Conservation (phyloP, 768 basidiomycete genomes). For the Boletus rubescentipes region DNA sequence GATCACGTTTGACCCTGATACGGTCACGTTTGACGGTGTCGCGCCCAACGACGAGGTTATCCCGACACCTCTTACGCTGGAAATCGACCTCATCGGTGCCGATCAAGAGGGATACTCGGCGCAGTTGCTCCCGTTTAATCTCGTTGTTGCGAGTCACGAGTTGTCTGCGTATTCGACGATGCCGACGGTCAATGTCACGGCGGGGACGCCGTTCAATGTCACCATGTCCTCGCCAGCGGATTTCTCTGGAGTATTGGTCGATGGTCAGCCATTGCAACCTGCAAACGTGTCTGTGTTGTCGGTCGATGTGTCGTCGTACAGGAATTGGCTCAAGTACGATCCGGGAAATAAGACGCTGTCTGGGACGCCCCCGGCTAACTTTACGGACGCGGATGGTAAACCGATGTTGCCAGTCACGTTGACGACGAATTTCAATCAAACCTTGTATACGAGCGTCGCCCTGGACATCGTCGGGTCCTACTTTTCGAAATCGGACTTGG, state of each 20-base stretch:
- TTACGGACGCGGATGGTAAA: slow-evolving; percentile 34
- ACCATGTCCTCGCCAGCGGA: slow-evolving; percentile 53
- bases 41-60: slow-evolving; percentile 50
- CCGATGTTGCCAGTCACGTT: slow-evolving; percentile 59
- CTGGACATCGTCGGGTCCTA: slow-evolving; percentile 71
- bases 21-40: slow-evolving; percentile 77
- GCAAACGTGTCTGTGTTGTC: slow-evolving; percentile 54
- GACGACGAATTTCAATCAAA: slow-evolving; percentile 65
- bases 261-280: slow-evolving; percentile 56
- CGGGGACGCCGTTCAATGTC: slow-evolving; percentile 51
- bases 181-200: slow-evolving; percentile 71
- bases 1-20: slow-evolving; percentile 66
- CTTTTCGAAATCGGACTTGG: slow-evolving; percentile 59
- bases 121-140: slow-evolving; percentile 53
- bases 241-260: slow-evolving; percentile 62
- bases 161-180: slow-evolving; percentile 51
- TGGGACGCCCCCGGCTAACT: slow-evolving; percentile 58
- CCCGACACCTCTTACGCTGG: slow-evolving; percentile 42
- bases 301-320: slow-evolving; percentile 58
- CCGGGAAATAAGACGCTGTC: slow-evolving; percentile 51
- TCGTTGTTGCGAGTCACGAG: slow-evolving; percentile 70
- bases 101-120: slow-evolving; percentile 75
- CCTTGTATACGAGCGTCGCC: slow-evolving; percentile 58
- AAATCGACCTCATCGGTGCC: slow-evolving; percentile 64
- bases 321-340: slow-evolving; percentile 64